These are phyloP conservation scores for Apophysomyces sp. DNA, from an alignment of 371 early-diverging fungal species.

Conservation along the genomic window DNA sequence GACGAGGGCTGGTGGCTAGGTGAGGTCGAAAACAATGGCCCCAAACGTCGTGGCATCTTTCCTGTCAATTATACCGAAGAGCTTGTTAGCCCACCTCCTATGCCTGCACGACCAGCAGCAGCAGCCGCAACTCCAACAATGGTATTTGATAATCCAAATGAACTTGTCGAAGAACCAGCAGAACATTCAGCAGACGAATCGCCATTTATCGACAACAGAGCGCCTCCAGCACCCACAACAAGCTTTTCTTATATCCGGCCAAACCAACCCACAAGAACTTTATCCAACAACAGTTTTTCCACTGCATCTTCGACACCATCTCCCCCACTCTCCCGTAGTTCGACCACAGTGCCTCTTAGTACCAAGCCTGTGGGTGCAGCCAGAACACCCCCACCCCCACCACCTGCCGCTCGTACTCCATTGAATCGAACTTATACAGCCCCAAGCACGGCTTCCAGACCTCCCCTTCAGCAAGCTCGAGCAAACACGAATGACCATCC, in stretches of 20 bases:
- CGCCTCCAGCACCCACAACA: background rate
- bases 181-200: conserved; percentile 3
- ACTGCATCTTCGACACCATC: conserved; percentile 7
- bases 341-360: conserved; percentile 10
- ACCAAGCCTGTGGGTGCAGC: conserved; percentile 10
- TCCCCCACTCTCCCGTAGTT: conserved; percentile 4
- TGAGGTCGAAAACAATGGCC: conserved; percentile 51
- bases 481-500: background rate
- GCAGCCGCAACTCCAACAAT: background rate
- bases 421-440: background rate
- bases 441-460: background rate
- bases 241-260: background rate
- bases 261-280: background rate
- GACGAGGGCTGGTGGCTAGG: conserved; percentile 92
- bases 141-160: background rate
- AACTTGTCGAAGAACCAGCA: conserved; percentile 7
- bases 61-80: conserved; percentile 77
- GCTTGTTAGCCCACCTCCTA: background rate
- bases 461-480: background rate
- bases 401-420: conserved; percentile 7
- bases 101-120: conserved; percentile 15
- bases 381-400: conserved; percentile 22
- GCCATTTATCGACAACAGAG: conserved; percentile 9
- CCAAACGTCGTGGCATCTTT: conserved; percentile 66
- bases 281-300: background rate